These are phyloP conservation scores for Ambrosiella beaveri DNA, from an alignment of 2,329 filamentous ascomycete genomes.

Conservation along the genomic window DNA sequence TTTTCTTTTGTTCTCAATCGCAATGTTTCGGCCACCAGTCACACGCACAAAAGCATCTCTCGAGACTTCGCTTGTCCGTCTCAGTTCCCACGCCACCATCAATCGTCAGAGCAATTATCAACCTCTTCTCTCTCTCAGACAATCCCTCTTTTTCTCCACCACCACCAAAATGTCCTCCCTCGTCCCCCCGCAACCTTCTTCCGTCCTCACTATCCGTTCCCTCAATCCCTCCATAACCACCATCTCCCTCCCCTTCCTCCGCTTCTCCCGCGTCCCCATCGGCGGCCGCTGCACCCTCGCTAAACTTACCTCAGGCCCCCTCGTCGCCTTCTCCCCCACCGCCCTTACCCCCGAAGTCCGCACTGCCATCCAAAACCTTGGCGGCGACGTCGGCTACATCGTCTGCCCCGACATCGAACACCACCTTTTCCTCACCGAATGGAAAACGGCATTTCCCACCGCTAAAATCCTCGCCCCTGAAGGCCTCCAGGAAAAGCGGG, in stretches of 20 bases:
- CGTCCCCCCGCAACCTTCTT: constrained; percentile 52
- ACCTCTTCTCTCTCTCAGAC: background rate
- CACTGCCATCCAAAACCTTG: constrained; percentile 43
- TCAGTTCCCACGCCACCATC: no score
- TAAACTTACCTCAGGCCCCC: constrained; percentile 55
- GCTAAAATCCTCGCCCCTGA: constrained; percentile 71
- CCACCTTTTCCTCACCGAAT: constrained; percentile 80
- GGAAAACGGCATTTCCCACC: constrained; percentile 61
- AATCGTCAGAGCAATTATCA: background rate
- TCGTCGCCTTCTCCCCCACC: constrained; percentile 85
- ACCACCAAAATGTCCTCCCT: constrained; percentile 21
- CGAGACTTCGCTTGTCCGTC: no score
- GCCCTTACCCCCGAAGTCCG: constrained; percentile 62
- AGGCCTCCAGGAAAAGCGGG: constrained; percentile 68
- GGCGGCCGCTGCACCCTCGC: constrained; percentile 80
- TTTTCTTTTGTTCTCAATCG: no score
- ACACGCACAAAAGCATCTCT: no score
- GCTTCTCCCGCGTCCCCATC: constrained; percentile 63
- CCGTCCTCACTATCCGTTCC: constrained; percentile 80
- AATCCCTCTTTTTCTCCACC: background rate
- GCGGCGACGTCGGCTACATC: constrained; percentile 63
- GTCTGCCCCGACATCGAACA: constrained; percentile 81
- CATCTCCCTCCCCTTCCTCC: constrained; percentile 66
- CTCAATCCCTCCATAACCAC: constrained; percentile 65
- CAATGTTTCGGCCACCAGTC: no score